Evolutionary conservation across 495 filamentous ascomycete species (phyloP), one percentile per base, ranked within the genome.

Genomic region (Hypomontagnella monticulosa): DNA sequence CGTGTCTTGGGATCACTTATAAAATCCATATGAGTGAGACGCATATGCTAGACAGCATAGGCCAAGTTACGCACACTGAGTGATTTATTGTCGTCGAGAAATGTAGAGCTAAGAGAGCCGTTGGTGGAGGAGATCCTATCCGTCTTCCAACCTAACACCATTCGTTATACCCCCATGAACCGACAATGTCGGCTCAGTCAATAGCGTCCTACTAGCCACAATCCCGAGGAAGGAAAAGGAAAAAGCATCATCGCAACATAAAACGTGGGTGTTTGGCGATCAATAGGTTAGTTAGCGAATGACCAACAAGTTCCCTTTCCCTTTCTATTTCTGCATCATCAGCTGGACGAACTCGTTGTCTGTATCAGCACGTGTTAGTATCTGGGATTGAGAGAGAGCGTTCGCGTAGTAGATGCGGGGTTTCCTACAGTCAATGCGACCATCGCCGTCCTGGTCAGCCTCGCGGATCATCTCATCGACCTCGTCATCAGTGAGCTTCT

Each of bases 271-370:
- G 16, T 73, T 71, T 72, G 71, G 55, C 46, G 53, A 43, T 66
- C 61, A 63, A 61, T 51, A 58, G 20, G 53, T 43, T 41, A 66
- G 53, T 43, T 41, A 66, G 64, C 32, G 60, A 55, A 67, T 30
- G 69, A 42, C 52, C 52, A 53, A 43, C 56, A 11, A 49, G 11
- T 57, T 64, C n/a, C 63, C 50, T 57, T 61, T 48, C 42, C 20
- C 49, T 41, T 30, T 67, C 85, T 91, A 98, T 85, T 99, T 99
- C 88, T 99, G 95, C 94, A 99, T 97, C 95, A 99, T 99, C 75
- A 99, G 89, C 84, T 99, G 95, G 71, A 99, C 95, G 77, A 99
- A 99, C 83, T 99, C 95, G 85, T 99, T 98, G 83, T 99, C 95
- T 99, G 75, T 37, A 33, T 15, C 6, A 18, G 14, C 12, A 54